A percentile compares a stretch with the other conserved stretches of the same genome.
Evolutionary conservation across 306 rosid species (phyloP).

Genomic region (Gynostemma pentaphyllum): DNA sequence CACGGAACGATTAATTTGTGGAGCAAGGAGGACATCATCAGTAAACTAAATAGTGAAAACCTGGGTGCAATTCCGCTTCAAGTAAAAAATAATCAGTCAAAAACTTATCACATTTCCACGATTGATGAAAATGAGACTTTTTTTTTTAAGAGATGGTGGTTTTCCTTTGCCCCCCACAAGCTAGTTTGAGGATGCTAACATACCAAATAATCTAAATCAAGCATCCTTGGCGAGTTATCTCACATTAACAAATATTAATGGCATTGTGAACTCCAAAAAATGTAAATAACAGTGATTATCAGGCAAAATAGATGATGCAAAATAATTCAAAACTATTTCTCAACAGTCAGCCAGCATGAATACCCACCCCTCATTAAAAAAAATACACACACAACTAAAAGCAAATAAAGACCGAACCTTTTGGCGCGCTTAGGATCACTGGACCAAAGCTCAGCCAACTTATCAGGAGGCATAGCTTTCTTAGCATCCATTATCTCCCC

Average conservation of each 20-base stretch:
- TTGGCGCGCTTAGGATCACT: conserved; percentile 97
- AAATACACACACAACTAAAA: neutral
- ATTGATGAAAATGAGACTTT: neutral
- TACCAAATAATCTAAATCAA: neutral
- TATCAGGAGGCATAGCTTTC: conserved; percentile 99
- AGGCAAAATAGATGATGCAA: neutral
- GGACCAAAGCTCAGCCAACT: conserved; percentile 95
- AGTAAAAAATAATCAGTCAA: neutral
- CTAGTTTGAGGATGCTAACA: neutral
- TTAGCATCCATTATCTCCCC: conserved; percentile 96
- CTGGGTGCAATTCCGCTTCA: neutral
- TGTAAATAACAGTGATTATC: neutral
- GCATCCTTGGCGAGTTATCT: neutral
- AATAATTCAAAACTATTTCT: neutral
- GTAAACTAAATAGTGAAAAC: neutral
- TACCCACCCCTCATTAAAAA: neutral
- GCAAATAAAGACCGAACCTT: conserved; percentile 42
- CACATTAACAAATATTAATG: neutral
- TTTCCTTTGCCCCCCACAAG: no score
- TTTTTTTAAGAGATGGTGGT: neutral
- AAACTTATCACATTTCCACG: neutral
- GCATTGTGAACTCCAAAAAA: neutral
- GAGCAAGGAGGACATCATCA: no score
- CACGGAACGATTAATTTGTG: no score
- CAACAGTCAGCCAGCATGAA: neutral